Evolutionary conservation across 2,329 filamentous ascomycete genomes (phyloP).

Genomic region (Ophiostoma sp.): DNA sequence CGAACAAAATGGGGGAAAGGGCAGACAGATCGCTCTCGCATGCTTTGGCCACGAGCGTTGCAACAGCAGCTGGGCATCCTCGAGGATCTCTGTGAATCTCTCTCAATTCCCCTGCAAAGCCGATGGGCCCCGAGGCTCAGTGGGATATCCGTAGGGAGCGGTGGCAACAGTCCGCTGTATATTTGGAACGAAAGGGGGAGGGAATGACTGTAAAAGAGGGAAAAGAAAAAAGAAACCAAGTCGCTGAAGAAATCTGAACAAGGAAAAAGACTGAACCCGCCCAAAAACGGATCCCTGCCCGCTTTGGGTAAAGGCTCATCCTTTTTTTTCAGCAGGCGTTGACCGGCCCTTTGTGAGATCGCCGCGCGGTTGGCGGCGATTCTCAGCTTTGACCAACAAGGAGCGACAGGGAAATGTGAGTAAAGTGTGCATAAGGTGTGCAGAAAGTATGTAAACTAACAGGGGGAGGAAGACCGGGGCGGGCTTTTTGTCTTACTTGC

Average conservation of each 20-base stretch:
- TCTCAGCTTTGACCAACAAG: slow-evolving; percentile 19
- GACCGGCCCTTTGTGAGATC: slow-evolving; percentile 23
- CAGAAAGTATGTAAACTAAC: not conserved
- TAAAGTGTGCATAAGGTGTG: too few relatives aligned
- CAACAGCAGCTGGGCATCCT: slow-evolving; percentile 15
- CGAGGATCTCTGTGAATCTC: not conserved
- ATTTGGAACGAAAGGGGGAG: not conserved
- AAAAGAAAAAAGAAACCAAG: not conserved
- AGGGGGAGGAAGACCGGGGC: not conserved
- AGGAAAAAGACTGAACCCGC: not conserved
- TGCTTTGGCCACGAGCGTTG: not conserved
- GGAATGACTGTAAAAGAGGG: not conserved
- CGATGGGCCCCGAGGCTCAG: not conserved
- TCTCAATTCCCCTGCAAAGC: slow-evolving; percentile 3
- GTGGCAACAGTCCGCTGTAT: not conserved
- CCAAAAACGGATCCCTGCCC: not conserved
- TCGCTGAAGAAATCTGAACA: slow-evolving; percentile 10
- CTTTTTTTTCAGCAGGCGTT: slow-evolving; percentile 26
- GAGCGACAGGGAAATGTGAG: not conserved
- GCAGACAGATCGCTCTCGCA: not conserved
- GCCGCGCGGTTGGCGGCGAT: not conserved
- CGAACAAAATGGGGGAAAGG: not conserved
- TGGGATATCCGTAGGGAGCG: not conserved
- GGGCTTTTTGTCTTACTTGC: not conserved
- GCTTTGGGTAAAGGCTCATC: slow-evolving; percentile 2